Evolutionary conservation across 176 grass and related monocot genomes (phyloP).

Genomic region (Eremochloa ophiuroides): DNA sequence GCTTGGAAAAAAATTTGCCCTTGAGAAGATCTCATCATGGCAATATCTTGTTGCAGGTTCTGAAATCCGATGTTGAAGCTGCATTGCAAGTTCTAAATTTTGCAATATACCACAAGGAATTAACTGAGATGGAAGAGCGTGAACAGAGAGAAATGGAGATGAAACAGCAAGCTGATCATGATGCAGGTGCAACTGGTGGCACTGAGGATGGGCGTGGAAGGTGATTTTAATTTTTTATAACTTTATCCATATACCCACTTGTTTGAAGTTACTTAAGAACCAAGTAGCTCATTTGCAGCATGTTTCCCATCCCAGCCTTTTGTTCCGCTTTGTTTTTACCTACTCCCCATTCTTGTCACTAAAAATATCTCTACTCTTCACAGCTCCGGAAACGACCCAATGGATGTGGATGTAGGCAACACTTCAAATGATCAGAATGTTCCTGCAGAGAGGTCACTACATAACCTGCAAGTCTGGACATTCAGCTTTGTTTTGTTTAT

Average conservation of each 20-base stretch:
- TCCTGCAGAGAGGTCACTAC: conserved; percentile 57
- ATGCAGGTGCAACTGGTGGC: conserved; percentile 46
- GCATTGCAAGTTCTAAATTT: conserved; percentile 93
- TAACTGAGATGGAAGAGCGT: conserved; percentile 93
- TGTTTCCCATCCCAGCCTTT: background rate
- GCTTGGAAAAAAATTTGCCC: too few species aligned
- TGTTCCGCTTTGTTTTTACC: background rate
- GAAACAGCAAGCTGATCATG: conserved; percentile 78
- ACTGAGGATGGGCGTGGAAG: conserved; percentile 45
- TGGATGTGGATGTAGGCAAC: conserved; percentile 79
- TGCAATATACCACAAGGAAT: conserved; percentile 95
- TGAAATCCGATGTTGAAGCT: conserved; percentile 85
- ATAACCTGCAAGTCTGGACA: background rate
- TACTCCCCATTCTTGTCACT: background rate
- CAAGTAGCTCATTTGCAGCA: background rate
- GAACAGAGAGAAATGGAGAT: conserved; percentile 79
- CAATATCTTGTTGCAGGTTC: conserved; percentile 51
- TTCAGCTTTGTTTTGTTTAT: background rate
- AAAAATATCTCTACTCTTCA: conserved; percentile 17
- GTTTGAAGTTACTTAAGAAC: conserved; percentile 1
- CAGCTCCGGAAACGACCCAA: conserved; percentile 50
- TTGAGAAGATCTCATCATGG: background rate
- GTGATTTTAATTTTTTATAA: conserved; percentile 26
- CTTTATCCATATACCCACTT: background rate
- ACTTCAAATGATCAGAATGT: conserved; percentile 49